phyloP scores from a whole-genome alignment of 176 grass and related monocot species.

The Zizania latifolia region DNA sequence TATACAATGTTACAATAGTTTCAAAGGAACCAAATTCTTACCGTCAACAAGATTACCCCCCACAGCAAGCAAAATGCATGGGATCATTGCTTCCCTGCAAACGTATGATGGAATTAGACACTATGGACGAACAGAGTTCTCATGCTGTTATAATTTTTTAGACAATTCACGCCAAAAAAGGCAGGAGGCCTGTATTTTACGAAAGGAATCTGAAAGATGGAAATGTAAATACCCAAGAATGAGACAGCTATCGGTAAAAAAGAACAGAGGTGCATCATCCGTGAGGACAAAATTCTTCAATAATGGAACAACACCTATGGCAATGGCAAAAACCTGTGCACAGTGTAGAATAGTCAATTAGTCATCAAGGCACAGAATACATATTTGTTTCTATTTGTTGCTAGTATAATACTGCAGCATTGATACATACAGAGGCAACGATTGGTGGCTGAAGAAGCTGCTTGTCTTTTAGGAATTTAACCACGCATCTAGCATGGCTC shows the following conservation, averaged over 20 bases:
- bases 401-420: constrained; percentile 7
- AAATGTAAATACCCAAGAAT: constrained; percentile 82
- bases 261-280: constrained; percentile 93
- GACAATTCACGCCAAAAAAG: too few relatives aligned
- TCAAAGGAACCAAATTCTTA: constrained; percentile 36
- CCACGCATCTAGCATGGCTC: constrained; percentile 22
- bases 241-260: constrained; percentile 99
- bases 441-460: constrained; percentile 87
- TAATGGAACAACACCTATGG: constrained; percentile 66
- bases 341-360: constrained; percentile 7
- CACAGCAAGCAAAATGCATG: constrained; percentile 97
- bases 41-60: constrained; percentile 99
- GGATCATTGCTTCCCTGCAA: constrained; percentile 96
- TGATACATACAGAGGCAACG: constrained; percentile 69
- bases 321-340: constrained; percentile 69
- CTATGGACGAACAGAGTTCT: not conserved
- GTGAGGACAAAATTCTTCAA: constrained; percentile 87
- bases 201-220: not conserved
- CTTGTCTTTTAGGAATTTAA: constrained; percentile 66
- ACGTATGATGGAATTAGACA: not conserved
- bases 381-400: constrained; percentile 6
- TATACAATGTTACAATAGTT: not conserved
- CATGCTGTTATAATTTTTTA: not conserved
- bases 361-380: constrained; percentile 3
- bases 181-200: not conserved